Evolutionary conservation across 306 rosid species (phyloP).

Genomic region (Gillenia trifoliata): DNA sequence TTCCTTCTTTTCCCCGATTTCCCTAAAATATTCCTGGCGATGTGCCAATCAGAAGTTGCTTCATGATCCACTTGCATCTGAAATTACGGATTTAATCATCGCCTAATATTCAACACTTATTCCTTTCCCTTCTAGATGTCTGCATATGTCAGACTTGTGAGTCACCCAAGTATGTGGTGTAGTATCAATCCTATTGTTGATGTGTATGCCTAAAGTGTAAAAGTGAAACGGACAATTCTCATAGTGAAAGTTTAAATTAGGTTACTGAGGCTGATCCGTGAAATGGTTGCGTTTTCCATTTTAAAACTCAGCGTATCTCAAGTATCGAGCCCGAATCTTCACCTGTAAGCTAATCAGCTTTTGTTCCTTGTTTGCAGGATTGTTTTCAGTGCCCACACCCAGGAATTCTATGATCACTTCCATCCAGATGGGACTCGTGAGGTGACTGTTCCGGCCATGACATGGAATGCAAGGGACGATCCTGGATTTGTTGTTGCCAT

Average conservation of each 20-base stretch:
- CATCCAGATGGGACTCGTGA: conserved; percentile 58
- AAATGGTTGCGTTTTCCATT: background rate
- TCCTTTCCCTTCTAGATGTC: background rate
- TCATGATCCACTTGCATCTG: background rate
- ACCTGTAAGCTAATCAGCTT: conserved; percentile 2
- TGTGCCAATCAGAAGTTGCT: background rate
- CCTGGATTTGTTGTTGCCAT: conserved; percentile 68
- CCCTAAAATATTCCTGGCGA: background rate
- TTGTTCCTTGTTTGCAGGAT: conserved; percentile 37
- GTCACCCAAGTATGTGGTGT: background rate
- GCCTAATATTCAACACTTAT: background rate
- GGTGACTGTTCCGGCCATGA: conserved; percentile 64
- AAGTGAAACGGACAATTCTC: background rate
- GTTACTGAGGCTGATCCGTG: background rate
- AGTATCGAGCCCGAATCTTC: background rate
- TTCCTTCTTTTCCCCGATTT: background rate
- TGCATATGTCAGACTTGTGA: background rate
- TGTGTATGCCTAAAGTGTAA: background rate
- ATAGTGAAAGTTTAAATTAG: background rate
- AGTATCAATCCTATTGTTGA: too few relatives aligned
- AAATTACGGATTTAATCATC: background rate
- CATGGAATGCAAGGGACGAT: conserved; percentile 65
- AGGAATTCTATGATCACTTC: conserved; percentile 31
- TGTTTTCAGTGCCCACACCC: conserved; percentile 56
- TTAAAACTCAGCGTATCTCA: background rate